phyloP scores from a whole-genome alignment of 1,284 basidiomycete genomes.

The Heterobasidion irregulare region DNA sequence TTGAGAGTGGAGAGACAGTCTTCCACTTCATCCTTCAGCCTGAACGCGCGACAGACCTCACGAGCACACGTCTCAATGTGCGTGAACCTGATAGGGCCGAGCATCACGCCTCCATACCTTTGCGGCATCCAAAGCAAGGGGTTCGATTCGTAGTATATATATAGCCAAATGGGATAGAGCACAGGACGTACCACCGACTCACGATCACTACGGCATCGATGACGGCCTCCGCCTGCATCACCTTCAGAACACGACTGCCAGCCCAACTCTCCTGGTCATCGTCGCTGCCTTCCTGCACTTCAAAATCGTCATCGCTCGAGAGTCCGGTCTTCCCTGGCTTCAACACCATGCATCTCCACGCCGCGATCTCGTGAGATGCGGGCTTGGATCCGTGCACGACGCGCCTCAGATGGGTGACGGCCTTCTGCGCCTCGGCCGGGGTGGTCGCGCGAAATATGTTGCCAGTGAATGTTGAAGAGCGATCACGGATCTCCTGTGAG shows the following conservation, averaged over 20 bases:
- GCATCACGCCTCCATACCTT: conserved; percentile 67
- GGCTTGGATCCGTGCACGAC: conserved; percentile 44
- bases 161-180: conserved; percentile 3
- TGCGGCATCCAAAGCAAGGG: background rate
- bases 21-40: conserved; percentile 53
- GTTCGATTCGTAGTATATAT: background rate
- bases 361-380: conserved; percentile 64
- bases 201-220: conserved; percentile 64
- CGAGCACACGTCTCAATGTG: conserved; percentile 71
- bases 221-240: conserved; percentile 60
- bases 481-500: conserved; percentile 65
- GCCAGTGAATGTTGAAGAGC: conserved; percentile 60
- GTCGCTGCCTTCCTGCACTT: conserved; percentile 47
- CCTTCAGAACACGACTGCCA: conserved; percentile 52
- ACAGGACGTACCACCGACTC: conserved; percentile 52
- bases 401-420: conserved; percentile 40
- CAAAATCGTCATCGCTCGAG: conserved; percentile 67
- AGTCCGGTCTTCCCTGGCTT: conserved; percentile 60
- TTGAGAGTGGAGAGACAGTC: conserved; percentile 48
- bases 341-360: conserved; percentile 69
- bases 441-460: conserved; percentile 46
- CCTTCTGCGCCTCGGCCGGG: conserved; percentile 36
- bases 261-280: conserved; percentile 72
- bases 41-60: conserved; percentile 66
- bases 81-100: conserved; percentile 63